Base-by-base conservation (phyloP, 805 yeast species). In the Vanderwaltozyma tropicalis region DNA sequence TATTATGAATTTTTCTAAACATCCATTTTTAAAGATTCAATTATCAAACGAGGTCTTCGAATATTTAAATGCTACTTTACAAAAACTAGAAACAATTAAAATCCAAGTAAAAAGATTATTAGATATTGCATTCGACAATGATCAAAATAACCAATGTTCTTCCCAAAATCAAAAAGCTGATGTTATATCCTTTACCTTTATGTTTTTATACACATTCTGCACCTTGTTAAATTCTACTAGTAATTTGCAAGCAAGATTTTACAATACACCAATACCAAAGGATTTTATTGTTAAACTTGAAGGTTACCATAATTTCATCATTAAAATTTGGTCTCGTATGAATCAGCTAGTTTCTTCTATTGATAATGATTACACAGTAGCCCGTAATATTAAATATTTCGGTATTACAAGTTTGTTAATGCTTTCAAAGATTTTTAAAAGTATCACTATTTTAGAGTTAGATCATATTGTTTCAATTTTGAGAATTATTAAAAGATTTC, bases 1-100 rank as follows among this genome's bases (percentile, higher is more conserved):
- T 1, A 50, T 58, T 8, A 47, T 44, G 37, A 50, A 54, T 28
- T 39, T 45, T 7, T 51, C 58, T 5, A 40, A 44, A 24, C 54
- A 58, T 5, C 44, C 47, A 7, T 24, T 37, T 13, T 28, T 52
- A 5, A 46, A 44, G 35, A 34, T 37, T 5, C 37, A 37, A 21
- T 34, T 57, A 6, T 38, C 48, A 24, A 33, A 30, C 9, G 57
- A 53, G 18, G 34, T 55, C 5, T 39, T 49, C 11, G 37, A 42
- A 7, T 43, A 49, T 24, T 38, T 47, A 4, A 42, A 45, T 10
- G 7, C n/a, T 4, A 37, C 46, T 4, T 40, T 43, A n/a, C 15
- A 22, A 7, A 44, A 46, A 30, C 37, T 49, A 4, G 47, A 47
- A 7, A 48, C 49, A n/a, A 36, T 57, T 12, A 47, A 47, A 27